Conservation (phyloP, 768 basidiomycete genomes). For the Termitomyces titanicus region DNA sequence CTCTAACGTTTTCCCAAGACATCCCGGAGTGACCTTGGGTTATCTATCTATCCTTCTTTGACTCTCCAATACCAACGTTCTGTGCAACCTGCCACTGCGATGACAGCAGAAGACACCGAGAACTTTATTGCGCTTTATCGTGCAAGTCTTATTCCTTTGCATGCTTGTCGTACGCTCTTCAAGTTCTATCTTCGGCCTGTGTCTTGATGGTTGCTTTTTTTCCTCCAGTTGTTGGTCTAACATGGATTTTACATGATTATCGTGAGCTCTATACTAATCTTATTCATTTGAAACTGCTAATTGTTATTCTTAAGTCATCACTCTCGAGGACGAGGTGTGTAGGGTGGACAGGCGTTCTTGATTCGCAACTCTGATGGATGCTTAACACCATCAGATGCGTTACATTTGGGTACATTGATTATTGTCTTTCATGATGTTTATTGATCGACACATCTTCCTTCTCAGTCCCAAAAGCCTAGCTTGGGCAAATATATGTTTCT, state of each 20-base stretch:
- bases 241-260: conserved; percentile 37
- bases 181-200: neutral
- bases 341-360: neutral
- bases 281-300: neutral
- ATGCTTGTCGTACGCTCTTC: conserved; percentile 14
- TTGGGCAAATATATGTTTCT: conserved; percentile 38
- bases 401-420: conserved; percentile 34
- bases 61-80: neutral
- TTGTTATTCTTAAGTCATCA: conserved; percentile 21
- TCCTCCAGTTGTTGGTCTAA: conserved; percentile 26
- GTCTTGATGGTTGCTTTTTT: neutral
- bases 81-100: neutral
- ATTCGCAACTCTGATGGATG: neutral
- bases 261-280: conserved; percentile 15
- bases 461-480: conserved; percentile 29
- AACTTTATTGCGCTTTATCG: conserved; percentile 8
- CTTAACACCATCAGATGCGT: conserved; percentile 22
- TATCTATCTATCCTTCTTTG: neutral
- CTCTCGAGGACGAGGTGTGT: conserved; percentile 31
- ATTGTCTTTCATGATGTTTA: neutral
- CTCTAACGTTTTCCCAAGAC: no score
- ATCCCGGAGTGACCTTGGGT: no score
- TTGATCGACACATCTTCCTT: neutral
- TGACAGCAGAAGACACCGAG: neutral
- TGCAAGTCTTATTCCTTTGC: conserved; percentile 16